A percentile compares a stretch with the other conserved stretches of the same genome.
Conservation (phyloP, 176 grass and related monocot genomes). For the Lolium rigidum region DNA sequence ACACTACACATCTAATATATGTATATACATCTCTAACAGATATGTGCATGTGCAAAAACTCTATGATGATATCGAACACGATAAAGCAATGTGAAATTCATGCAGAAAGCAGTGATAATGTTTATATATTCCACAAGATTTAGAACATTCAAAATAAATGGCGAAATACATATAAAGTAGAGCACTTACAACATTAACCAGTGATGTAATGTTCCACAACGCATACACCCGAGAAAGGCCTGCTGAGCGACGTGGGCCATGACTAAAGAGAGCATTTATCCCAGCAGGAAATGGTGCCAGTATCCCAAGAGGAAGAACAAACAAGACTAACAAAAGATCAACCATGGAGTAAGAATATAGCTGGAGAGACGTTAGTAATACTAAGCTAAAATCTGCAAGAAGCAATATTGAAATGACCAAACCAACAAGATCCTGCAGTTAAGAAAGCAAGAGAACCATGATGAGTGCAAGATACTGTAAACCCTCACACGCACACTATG, state of each 20-base stretch:
- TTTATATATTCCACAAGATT: not conserved
- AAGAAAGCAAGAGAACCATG: slow-evolving; percentile 38
- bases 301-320: slow-evolving; percentile 97
- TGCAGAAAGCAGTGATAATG: not conserved
- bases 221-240: slow-evolving; percentile 97
- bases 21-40: not conserved
- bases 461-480: slow-evolving; percentile 25
- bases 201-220: slow-evolving; percentile 97
- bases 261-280: slow-evolving; percentile 99
- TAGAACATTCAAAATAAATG: slow-evolving; percentile 2
- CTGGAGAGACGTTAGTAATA: slow-evolving; percentile 94
- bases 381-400: slow-evolving; percentile 93
- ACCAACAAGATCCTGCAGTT: slow-evolving; percentile 92
- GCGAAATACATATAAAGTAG: not conserved
- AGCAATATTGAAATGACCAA: slow-evolving; percentile 93
- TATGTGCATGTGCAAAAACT: not conserved
- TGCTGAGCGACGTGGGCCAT: slow-evolving; percentile 92
- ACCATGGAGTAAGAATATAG: slow-evolving; percentile 93
- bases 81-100: not conserved
- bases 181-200: slow-evolving; percentile 95
- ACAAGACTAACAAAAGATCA: slow-evolving; percentile 87
- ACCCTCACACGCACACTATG: slow-evolving; percentile 24
- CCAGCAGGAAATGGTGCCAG: slow-evolving; percentile 95
- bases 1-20: not conserved
- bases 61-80: slow-evolving; percentile 17